Conservation (phyloP, 306 rosid species). For the Vigna reflexopilosa region DNA sequence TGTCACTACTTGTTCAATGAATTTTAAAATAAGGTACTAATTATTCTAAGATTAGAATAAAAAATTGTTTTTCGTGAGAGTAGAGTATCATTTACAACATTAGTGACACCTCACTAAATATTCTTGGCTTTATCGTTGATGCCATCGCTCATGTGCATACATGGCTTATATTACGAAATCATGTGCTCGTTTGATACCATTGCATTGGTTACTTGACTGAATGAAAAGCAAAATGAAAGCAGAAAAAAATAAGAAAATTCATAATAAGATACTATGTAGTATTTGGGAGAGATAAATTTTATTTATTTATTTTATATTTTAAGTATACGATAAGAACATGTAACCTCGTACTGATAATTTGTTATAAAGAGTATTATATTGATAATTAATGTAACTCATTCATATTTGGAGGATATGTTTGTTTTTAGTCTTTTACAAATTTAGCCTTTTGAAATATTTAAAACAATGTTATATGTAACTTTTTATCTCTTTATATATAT, state of each 20-base stretch:
- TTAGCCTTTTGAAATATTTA: no score
- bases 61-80: background rate
- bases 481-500: no score
- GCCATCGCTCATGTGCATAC: slow-evolving; percentile 32
- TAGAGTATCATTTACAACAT: slow-evolving; percentile 24
- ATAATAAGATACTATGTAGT: background rate
- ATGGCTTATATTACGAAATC: background rate
- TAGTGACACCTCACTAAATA: slow-evolving; percentile 30
- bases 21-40: background rate
- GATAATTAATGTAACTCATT: no score
- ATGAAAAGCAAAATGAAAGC: background rate
- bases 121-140: slow-evolving; percentile 37
- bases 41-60: no score
- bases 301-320: no score
- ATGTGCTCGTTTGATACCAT: background rate
- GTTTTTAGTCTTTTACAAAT: no score
- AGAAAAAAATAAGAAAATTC: background rate
- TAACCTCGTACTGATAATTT: no score
- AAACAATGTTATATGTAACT: no score
- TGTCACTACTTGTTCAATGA: background rate
- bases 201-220: slow-evolving; percentile 19
- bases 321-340: no score
- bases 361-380: no score
- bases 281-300: no score
- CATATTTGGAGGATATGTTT: no score